Percentiles rank a stretch among this genome's conserved stretches.
Evolutionary conservation across 768 basidiomycete species (phyloP).

Genomic region (Tricholoma matsutake): DNA sequence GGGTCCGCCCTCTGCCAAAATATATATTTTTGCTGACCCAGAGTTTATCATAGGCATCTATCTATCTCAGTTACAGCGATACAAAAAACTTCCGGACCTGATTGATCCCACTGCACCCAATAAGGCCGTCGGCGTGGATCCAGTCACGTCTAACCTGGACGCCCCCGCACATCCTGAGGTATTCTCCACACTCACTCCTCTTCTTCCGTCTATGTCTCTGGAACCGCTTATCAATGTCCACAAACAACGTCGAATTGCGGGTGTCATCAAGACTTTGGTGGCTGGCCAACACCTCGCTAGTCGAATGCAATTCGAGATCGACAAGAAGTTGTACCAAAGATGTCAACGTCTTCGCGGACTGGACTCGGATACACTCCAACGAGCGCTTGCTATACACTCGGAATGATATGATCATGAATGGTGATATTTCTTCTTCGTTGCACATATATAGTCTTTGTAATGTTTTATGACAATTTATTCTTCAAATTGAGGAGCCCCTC

Average conservation of each 20-base stretch:
- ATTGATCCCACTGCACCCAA: slow-evolving; percentile 82
- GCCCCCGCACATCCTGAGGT: slow-evolving; percentile 75
- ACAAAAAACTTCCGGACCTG: slow-evolving; percentile 69
- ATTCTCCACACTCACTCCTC: slow-evolving; percentile 66
- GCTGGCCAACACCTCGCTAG: slow-evolving; percentile 82
- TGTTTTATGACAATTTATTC: neutral
- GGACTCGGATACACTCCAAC: slow-evolving; percentile 51
- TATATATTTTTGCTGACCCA: neutral
- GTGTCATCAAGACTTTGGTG: slow-evolving; percentile 76
- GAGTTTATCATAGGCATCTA: slow-evolving; percentile 58
- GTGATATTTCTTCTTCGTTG: neutral
- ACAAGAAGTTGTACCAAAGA: slow-evolving; percentile 74
- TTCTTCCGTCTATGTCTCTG: slow-evolving; percentile 75
- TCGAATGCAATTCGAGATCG: slow-evolving; percentile 62
- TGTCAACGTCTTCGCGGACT: slow-evolving; percentile 71
- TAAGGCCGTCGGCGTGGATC: slow-evolving; percentile 62
- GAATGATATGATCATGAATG: slow-evolving; percentile 18
- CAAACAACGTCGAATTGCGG: slow-evolving; percentile 80
- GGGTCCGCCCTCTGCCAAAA: slow-evolving; percentile 17
- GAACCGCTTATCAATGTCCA: slow-evolving; percentile 88
- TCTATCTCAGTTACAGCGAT: slow-evolving; percentile 64
- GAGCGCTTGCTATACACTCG: slow-evolving; percentile 33
- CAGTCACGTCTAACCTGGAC: slow-evolving; percentile 59
- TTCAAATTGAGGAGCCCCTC: too few relatives aligned
- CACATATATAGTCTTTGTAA: neutral